Evolutionary conservation across 805 yeast species (phyloP).

Genomic region (Nakazawaea peltata): DNA sequence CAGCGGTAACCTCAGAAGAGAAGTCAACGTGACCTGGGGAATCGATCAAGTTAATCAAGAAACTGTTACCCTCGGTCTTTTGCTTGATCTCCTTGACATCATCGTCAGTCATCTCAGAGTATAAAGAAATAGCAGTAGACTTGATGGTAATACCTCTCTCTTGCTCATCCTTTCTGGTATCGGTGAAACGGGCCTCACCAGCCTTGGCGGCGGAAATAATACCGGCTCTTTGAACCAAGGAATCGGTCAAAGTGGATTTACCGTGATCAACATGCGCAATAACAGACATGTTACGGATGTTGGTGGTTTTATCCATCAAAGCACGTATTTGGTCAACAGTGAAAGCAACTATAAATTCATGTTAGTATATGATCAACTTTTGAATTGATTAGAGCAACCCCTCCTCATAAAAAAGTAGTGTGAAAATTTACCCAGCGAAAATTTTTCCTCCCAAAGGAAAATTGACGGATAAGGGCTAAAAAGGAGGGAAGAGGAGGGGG

Average conservation of each 20-base stretch:
- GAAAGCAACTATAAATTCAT: constrained; percentile 34
- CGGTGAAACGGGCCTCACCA: constrained; percentile 99
- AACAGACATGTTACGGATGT: constrained; percentile 99
- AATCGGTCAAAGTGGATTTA: constrained; percentile 98
- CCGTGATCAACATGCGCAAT: constrained; percentile 99
- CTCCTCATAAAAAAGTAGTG: no score
- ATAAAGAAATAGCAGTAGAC: constrained; percentile 97
- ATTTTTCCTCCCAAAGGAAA: neutral
- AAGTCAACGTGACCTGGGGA: constrained; percentile 99
- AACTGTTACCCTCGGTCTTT: constrained; percentile 86
- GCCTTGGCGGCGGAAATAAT: constrained; percentile 99
- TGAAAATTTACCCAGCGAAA: no score
- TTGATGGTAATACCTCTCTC: constrained; percentile 99
- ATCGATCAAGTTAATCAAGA: constrained; percentile 96
- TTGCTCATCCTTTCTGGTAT: constrained; percentile 99
- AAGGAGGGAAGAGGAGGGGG: no score
- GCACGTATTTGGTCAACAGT: constrained; percentile 91
- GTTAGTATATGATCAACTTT: no score
- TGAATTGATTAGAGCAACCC: no score
- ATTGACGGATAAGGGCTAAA: neutral
- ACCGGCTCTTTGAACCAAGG: constrained; percentile 99
- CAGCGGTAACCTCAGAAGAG: constrained; percentile 99
- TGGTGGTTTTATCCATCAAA: constrained; percentile 99
- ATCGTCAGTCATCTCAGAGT: constrained; percentile 78
- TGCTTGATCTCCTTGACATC: constrained; percentile 88